Percentiles rank a stretch among this genome's conserved stretches.
Conservation (phyloP, 2,329 filamentous ascomycete species). For the Penicillium polonicum region DNA sequence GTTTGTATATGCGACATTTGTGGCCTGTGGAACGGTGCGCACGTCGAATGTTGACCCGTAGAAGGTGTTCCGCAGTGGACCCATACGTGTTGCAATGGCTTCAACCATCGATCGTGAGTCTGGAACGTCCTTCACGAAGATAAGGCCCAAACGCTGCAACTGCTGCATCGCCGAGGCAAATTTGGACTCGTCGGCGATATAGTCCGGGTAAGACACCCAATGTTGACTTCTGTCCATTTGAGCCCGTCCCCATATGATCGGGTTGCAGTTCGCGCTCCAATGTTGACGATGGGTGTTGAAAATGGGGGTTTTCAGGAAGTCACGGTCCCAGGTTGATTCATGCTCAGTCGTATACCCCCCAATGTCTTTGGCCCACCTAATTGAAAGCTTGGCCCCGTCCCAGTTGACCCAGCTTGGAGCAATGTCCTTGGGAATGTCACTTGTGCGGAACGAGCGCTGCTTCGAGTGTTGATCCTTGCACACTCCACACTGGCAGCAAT, state of each 20-base stretch:
- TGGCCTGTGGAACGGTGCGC: conserved; percentile 73
- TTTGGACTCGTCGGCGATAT: conserved; percentile 59
- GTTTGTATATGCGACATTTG: conserved; percentile 89
- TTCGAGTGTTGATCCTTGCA: conserved; percentile 61
- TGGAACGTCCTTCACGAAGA: conserved; percentile 76
- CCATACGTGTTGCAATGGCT: conserved; percentile 69
- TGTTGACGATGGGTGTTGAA: conserved; percentile 22
- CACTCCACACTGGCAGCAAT: conserved; percentile 53
- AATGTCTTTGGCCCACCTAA: conserved; percentile 64
- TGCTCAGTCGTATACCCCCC: conserved; percentile 44
- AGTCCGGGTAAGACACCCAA: conserved; percentile 68
- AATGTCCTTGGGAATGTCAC: conserved; percentile 60
- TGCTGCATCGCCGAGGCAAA: conserved; percentile 63
- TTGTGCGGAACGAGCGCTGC: conserved; percentile 63
- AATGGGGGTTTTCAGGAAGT: conserved; percentile 14
- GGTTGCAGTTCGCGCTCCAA: conserved; percentile 22
- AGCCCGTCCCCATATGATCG: conserved; percentile 38
- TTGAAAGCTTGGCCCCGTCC: conserved; percentile 47
- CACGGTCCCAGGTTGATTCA: conserved; percentile 34
- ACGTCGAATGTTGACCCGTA: conserved; percentile 93
- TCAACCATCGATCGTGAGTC: conserved; percentile 64
- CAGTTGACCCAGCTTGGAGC: conserved; percentile 36
- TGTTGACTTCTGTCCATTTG: conserved; percentile 46
- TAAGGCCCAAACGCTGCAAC: conserved; percentile 66
- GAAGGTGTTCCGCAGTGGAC: conserved; percentile 78